phyloP scores from a whole-genome alignment of 1,284 basidiomycete species.

The Trametes hirsuta region DNA sequence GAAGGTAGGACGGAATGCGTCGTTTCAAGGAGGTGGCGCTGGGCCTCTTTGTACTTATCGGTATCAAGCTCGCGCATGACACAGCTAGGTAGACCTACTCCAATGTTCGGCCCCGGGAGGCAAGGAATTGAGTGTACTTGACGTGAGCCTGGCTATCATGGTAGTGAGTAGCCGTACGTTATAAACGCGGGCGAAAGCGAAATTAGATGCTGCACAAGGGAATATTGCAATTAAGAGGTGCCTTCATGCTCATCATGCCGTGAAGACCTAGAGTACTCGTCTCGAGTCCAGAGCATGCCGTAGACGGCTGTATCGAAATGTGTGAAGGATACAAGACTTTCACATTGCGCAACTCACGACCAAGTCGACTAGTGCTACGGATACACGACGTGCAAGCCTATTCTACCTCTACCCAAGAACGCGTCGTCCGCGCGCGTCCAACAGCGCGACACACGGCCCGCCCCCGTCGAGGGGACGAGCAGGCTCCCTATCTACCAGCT shows the following conservation, averaged over 20 bases:
- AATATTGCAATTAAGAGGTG: no score
- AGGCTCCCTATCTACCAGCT: conserved; percentile 14
- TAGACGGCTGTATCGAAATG: no score
- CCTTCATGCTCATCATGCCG: no score
- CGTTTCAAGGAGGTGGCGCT: neutral
- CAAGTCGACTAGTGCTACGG: conserved; percentile 21
- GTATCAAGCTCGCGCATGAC: neutral
- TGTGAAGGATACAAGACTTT: conserved; percentile 24
- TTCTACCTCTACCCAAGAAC: neutral
- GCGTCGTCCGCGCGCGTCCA: neutral
- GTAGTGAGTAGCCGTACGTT: no score
- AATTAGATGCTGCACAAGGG: no score
- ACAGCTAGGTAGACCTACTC: neutral
- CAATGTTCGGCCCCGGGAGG: no score
- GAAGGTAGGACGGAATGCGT: neutral
- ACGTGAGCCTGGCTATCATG: no score
- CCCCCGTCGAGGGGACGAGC: conserved; percentile 16
- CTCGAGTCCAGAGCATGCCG: no score
- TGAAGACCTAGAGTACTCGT: no score
- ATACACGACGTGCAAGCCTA: conserved; percentile 18
- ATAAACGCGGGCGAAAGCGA: no score
- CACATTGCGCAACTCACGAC: conserved; percentile 19
- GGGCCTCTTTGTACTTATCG: neutral
- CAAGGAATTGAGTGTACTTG: no score
- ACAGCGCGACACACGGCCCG: conserved; percentile 10